These are phyloP conservation scores for Physcia stellaris DNA, from an alignment of 495 filamentous ascomycete species.

Conservation along the genomic window DNA sequence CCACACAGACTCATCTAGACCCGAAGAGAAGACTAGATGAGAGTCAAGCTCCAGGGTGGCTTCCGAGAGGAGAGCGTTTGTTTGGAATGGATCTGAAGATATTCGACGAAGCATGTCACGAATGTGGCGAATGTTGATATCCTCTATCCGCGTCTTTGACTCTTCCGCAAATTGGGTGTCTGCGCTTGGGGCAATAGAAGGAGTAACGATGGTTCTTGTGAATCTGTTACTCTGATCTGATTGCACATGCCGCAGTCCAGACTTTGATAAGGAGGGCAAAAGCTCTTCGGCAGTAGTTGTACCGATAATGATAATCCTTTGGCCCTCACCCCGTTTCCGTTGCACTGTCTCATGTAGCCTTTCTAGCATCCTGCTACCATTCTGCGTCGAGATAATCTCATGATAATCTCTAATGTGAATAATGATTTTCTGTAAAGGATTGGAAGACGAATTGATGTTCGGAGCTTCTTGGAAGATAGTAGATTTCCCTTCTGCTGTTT, in stretches of 20 bases:
- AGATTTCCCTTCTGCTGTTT: neutral
- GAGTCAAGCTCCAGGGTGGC: slow-evolving; percentile 24
- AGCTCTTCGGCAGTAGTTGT: slow-evolving; percentile 42
- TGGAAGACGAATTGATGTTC: neutral
- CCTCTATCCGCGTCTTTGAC: slow-evolving; percentile 35
- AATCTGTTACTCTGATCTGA: slow-evolving; percentile 23
- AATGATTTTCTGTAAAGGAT: slow-evolving; percentile 28
- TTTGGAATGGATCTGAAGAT: slow-evolving; percentile 17
- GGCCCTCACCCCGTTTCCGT: slow-evolving; percentile 50
- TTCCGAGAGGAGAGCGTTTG: slow-evolving; percentile 19
- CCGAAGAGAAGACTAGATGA: slow-evolving; percentile 24
- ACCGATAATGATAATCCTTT: slow-evolving; percentile 64
- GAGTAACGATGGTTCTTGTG: slow-evolving; percentile 40
- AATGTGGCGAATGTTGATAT: slow-evolving; percentile 58
- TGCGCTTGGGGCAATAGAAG: slow-evolving; percentile 21
- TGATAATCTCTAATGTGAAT: slow-evolving; percentile 71
- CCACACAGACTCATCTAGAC: slow-evolving; percentile 41
- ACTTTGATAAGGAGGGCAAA: slow-evolving; percentile 32
- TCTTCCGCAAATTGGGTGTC: slow-evolving; percentile 29
- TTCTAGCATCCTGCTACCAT: slow-evolving; percentile 47
- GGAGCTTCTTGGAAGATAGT: neutral
- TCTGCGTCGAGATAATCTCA: slow-evolving; percentile 49
- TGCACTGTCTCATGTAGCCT: slow-evolving; percentile 59
- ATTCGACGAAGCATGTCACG: slow-evolving; percentile 47
- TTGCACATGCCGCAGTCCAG: slow-evolving; percentile 34